Evolutionary conservation across 2,329 filamentous ascomycete genomes (phyloP).

Genomic region (Nothopassalora personata): DNA sequence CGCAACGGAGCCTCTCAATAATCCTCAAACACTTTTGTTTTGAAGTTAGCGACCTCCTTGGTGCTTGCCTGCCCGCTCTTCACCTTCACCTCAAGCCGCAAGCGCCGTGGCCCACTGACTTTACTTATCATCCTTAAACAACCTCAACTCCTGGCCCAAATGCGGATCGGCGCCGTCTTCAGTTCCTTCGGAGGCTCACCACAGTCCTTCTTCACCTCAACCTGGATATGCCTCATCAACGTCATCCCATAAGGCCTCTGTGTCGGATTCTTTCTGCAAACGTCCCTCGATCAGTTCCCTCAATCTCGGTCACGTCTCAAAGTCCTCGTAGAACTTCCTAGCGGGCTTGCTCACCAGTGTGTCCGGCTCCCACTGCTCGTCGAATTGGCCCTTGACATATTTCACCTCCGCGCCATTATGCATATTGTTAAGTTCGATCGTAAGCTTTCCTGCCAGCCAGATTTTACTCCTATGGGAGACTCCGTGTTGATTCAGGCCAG

Average conservation of each 20-base stretch:
- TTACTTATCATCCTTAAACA: slow-evolving; percentile 4
- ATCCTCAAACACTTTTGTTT: background rate
- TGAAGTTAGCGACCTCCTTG: background rate
- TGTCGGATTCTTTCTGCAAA: background rate
- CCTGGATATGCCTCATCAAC: background rate
- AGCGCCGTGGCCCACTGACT: background rate
- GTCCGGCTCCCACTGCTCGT: background rate
- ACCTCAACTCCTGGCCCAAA: background rate
- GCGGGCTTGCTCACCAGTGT: background rate
- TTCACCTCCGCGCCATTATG: background rate
- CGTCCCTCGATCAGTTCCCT: too few species aligned
- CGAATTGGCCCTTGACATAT: background rate
- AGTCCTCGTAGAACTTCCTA: too few species aligned
- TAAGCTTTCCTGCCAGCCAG: slow-evolving; percentile 1
- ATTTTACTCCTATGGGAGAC: background rate
- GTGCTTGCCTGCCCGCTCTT: background rate
- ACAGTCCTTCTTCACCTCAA: background rate
- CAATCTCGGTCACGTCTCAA: too few species aligned
- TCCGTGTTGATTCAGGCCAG: background rate
- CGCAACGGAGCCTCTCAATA: too few species aligned
- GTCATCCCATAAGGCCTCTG: background rate
- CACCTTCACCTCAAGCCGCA: background rate
- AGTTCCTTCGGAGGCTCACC: background rate
- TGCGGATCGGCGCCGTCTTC: background rate
- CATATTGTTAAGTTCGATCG: slow-evolving; percentile 3